Base-by-base conservation (phyloP, 2,329 filamentous ascomycete species). In the Chalaropsis thielavioides region DNA sequence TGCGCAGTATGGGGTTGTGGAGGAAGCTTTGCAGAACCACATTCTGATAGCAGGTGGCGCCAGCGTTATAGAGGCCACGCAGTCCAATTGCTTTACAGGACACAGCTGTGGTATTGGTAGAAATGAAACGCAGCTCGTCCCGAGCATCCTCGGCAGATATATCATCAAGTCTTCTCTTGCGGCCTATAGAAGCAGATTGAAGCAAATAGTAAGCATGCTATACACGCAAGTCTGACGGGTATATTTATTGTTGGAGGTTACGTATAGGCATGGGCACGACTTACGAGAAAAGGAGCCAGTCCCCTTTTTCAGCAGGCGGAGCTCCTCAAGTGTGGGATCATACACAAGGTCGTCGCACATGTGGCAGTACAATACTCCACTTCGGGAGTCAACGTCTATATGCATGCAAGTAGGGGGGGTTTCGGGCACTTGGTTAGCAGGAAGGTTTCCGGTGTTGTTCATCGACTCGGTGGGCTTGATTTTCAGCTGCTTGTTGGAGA, bases 31-130 rank as follows among this genome's bases (percentile, higher is more conserved):
- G 94, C 17, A 99, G 80, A 60, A 97, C 91, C 38, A 96, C 92
- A 70, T 94, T 95, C 81, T 97, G 92, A 75, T 96, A 99, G 77
- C 92, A 99, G 11, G 94, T 97, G 66, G 95, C 91, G n/a, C 92
- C 94, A 73, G 96, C 92, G 72, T 97, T 99, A 75, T 95, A 96
- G 67, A 99, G 87, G 40, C 92, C 92, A 43, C 94, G 85, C 46
- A 96, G 83, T 10, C 94, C 92, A 69, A 88, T 91, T 19, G 90
- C 91, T 65, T 89, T 85, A 72, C 92, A 96, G 13, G 90, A 88
- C 6, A 89, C 86, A 66, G 85, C 83, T 35, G 83, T 86, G 13
- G 91, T 92, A 72, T 96, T 95, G 67, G 80, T 80, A 49, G 85
- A 82, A 68, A 96, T 87, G 70, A 89, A 91, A 64, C 84, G 80